Evolutionary conservation across 164 flowering plant genomes (phyloP).

Genomic region (Macadamia tetraphylla): DNA sequence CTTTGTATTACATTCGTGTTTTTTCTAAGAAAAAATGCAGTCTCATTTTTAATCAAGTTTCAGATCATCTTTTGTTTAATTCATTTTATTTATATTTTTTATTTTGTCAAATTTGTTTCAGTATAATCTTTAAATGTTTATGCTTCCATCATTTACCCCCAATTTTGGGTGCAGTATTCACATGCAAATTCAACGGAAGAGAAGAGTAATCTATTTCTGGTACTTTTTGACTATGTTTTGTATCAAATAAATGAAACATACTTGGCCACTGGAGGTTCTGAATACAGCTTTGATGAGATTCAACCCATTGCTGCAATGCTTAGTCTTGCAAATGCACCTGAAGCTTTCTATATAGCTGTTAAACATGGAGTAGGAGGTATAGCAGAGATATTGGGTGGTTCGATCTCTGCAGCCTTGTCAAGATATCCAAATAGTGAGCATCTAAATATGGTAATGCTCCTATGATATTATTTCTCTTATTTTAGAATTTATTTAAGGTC

Average conservation of each 20-base stretch:
- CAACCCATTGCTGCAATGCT: conserved; percentile 71
- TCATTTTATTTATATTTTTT: background rate
- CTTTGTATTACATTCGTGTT: background rate
- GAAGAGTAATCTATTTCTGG: conserved; percentile 73
- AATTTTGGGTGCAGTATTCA: conserved; percentile 60
- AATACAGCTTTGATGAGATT: conserved; percentile 68
- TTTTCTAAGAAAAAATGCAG: too few relatives aligned
- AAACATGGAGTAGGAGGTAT: conserved; percentile 90
- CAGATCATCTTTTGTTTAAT: background rate
- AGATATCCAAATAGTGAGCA: conserved; percentile 68
- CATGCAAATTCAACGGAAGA: conserved; percentile 74
- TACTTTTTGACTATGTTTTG: conserved; percentile 86
- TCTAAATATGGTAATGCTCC: conserved; percentile 50
- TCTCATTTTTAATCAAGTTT: too few relatives aligned
- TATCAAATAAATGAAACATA: conserved; percentile 73
- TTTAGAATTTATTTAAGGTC: too few relatives aligned
- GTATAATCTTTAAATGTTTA: background rate
- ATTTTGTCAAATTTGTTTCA: background rate
- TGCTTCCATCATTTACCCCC: background rate
- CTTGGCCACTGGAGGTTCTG: conserved; percentile 55
- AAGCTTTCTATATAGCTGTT: conserved; percentile 86
- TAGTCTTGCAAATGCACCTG: conserved; percentile 82
- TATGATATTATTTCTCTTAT: too few relatives aligned
- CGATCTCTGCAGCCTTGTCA: conserved; percentile 63
- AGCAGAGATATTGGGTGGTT: conserved; percentile 71